A percentile compares a stretch with the other conserved stretches of the same genome.
phyloP scores from a whole-genome alignment of 2,329 filamentous ascomycete genomes.

The Tolypocladium nubicola region DNA sequence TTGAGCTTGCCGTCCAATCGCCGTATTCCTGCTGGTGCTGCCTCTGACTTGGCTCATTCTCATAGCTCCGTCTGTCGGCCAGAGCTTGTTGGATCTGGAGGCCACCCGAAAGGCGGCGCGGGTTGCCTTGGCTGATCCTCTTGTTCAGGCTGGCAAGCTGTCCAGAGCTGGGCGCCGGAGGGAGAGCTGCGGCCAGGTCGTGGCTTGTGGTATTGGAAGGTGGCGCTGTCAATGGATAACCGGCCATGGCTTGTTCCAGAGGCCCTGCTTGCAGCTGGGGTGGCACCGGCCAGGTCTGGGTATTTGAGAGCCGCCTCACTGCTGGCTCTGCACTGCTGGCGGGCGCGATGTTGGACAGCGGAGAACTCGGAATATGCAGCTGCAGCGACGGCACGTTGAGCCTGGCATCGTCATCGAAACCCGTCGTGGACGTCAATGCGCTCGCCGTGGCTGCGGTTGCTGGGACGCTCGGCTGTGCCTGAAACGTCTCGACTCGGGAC shows the following conservation, averaged over 20 bases:
- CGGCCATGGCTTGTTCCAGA: conserved; percentile 12
- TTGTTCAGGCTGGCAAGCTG: conserved; percentile 27
- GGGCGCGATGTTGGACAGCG: background rate
- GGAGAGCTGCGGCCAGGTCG: conserved; percentile 23
- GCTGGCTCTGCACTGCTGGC: conserved; percentile 8
- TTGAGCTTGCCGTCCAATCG: background rate
- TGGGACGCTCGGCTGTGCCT: background rate
- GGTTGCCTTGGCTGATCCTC: conserved; percentile 24
- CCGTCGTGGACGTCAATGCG: background rate
- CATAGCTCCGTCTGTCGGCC: background rate
- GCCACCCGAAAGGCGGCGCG: conserved; percentile 32
- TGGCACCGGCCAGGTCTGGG: conserved; percentile 36
- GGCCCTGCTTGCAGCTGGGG: conserved; percentile 13
- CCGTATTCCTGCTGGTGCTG: background rate
- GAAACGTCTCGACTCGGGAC: background rate
- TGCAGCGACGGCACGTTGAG: conserved; percentile 10
- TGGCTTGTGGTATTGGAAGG: conserved; percentile 17
- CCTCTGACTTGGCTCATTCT: background rate
- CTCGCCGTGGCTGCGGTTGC: background rate
- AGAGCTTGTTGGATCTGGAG: conserved; percentile 15
- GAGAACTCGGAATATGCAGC: conserved; percentile 17
- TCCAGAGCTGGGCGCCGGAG: conserved; percentile 26
- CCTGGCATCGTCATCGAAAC: background rate
- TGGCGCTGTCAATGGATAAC: conserved; percentile 31
- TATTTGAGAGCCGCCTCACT: conserved; percentile 20